Evolutionary conservation across 441 rosid genomes (phyloP).

Genomic region (Euphorbia celastroides): DNA sequence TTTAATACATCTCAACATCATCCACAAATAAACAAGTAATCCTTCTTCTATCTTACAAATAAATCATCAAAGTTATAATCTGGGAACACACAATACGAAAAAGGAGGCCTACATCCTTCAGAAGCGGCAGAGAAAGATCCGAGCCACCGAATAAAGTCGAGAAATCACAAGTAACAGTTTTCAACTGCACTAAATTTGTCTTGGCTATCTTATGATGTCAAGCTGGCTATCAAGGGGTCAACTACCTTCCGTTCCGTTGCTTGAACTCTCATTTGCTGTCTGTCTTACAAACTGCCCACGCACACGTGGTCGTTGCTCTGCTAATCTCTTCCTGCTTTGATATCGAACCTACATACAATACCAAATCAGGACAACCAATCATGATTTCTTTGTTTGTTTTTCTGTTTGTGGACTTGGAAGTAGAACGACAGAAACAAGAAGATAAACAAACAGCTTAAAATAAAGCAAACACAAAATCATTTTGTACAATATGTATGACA

Average conservation of each 20-base stretch:
- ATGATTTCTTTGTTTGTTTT: background rate
- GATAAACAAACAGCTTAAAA: background rate
- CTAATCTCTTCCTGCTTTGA: slow-evolving; percentile 48
- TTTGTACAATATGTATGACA: background rate
- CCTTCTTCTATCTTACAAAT: background rate
- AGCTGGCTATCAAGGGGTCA: slow-evolving; percentile 2
- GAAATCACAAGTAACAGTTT: slow-evolving; percentile 6
- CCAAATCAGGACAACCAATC: background rate
- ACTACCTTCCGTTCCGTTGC: slow-evolving; percentile 21
- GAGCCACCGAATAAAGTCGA: background rate
- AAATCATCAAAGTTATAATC: background rate
- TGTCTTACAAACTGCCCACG: slow-evolving; percentile 44
- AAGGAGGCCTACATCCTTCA: background rate
- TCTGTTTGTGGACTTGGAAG: background rate
- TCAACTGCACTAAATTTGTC: slow-evolving; percentile 8
- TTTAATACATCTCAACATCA: background rate
- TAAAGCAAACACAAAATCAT: background rate
- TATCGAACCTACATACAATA: slow-evolving; percentile 33
- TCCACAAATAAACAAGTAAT: background rate
- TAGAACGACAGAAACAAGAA: background rate
- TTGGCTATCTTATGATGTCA: slow-evolving; percentile 7
- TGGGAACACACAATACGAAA: slow-evolving; percentile 1
- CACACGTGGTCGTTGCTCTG: slow-evolving; percentile 40
- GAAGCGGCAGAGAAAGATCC: background rate
- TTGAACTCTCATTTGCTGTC: slow-evolving; percentile 22